These are phyloP conservation scores for Colletotrichum tofieldiae DNA, from an alignment of 2,329 filamentous ascomycete species.

Conservation along the genomic window DNA sequence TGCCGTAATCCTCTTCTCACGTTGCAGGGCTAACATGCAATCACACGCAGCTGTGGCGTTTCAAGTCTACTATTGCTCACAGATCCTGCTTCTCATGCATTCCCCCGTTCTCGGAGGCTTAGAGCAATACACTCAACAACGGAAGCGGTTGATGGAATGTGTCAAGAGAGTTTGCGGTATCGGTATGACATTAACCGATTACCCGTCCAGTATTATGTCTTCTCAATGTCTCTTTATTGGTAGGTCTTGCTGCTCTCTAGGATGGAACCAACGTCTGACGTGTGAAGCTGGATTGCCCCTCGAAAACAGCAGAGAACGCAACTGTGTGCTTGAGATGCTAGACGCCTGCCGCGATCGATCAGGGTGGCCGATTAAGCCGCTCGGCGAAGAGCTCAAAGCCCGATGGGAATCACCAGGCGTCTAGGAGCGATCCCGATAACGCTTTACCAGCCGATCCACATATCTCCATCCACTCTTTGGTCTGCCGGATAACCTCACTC, in stretches of 20 bases:
- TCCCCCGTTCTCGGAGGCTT: conserved; percentile 43
- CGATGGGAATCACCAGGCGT: conserved; percentile 21
- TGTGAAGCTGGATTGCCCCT: conserved; percentile 32
- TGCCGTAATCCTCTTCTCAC: background rate
- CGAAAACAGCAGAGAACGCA: conserved; percentile 16
- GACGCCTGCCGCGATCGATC: conserved; percentile 26
- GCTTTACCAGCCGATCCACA: conserved; percentile 26
- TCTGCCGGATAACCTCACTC: conserved; percentile 42
- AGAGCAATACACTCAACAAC: conserved; percentile 43
- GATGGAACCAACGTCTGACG: background rate
- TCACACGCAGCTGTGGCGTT: conserved; percentile 40
- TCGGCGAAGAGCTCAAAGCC: conserved; percentile 27
- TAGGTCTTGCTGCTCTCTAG: background rate
- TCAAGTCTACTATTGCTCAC: conserved; percentile 45
- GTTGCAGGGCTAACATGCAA: background rate
- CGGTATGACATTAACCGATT: conserved; percentile 45
- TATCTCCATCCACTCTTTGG: conserved; percentile 34
- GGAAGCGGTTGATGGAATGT: conserved; percentile 43
- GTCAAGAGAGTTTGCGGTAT: conserved; percentile 47
- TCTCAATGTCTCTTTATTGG: conserved; percentile 47
- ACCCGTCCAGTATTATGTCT: conserved; percentile 46
- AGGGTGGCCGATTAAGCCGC: conserved; percentile 32
- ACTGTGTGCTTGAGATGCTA: conserved; percentile 13
- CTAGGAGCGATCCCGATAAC: background rate
- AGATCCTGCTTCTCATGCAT: conserved; percentile 43